phyloP scores from a whole-genome alignment of 768 basidiomycete genomes.

The Boletus sp. region DNA sequence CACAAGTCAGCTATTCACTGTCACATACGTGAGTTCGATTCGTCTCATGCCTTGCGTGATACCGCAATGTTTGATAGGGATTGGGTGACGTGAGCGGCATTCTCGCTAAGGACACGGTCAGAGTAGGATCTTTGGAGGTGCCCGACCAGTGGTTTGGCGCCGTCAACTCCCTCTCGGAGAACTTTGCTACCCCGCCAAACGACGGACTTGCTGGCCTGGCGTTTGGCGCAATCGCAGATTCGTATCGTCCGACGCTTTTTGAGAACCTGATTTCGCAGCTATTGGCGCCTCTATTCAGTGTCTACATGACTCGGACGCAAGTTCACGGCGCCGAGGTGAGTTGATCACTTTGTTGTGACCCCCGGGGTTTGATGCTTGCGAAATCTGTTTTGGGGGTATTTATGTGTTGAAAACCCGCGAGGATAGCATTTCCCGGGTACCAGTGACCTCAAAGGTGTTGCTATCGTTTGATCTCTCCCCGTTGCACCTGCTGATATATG shows the following conservation, averaged over 20 bases:
- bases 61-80: constrained; percentile 36
- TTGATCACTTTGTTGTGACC: background rate
- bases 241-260: constrained; percentile 51
- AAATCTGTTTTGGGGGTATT: constrained; percentile 28
- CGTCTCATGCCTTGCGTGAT: constrained; percentile 7
- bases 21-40: constrained; percentile 41
- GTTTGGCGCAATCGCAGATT: constrained; percentile 52
- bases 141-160: constrained; percentile 54
- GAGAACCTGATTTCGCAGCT: constrained; percentile 55
- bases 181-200: constrained; percentile 50
- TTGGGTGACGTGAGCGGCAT: constrained; percentile 49
- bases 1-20: constrained; percentile 31
- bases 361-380: background rate
- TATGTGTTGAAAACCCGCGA: constrained; percentile 32
- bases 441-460: constrained; percentile 36
- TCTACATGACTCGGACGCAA: constrained; percentile 48
- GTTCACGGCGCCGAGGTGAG: constrained; percentile 48
- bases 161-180: constrained; percentile 42
- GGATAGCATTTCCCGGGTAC: constrained; percentile 32
- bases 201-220: constrained; percentile 61
- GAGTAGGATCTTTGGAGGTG: constrained; percentile 44
- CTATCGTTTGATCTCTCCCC: background rate
- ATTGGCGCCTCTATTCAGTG: constrained; percentile 49
- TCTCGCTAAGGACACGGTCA: constrained; percentile 49
- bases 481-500: background rate